Base-by-base conservation (phyloP, 176 grass and related monocot genomes). In the Triticum aestivum region DNA sequence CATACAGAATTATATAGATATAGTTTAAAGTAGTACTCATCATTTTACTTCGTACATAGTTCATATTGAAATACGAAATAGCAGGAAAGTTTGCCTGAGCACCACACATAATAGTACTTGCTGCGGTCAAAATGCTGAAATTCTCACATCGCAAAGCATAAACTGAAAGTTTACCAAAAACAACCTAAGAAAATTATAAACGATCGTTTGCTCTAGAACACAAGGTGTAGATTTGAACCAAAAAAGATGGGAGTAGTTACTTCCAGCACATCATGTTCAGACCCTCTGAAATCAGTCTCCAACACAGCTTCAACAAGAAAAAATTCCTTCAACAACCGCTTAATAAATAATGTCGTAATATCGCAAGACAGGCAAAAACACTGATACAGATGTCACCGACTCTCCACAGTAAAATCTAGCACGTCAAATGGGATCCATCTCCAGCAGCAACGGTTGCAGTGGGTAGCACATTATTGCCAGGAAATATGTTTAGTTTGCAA, bases 371-470 rank as follows among this genome's bases (percentile, higher is more conserved):
- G 5, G 15, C 24, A 73, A 66, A 71, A 45, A 66, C 21, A 73
- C 30, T 85, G 30, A 66, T 81, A 61, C 64, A 79, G 27, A 58
- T 35, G 41, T 79, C 79, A 85, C 33, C 29, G 32, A 11, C 68
- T 82, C 77, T 87, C 73, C 33, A 64, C 8, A 64, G 79, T 83
- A 65, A 85, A 64, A 70, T 84, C 74, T 87, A 83, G 85, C 12
- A 61, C 9, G 47, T 6, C 61, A 67, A 77, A 85, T 52, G 80
- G 39, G 15, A 54, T 54, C 49, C 47, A 51, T 42, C 73, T 26
- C 47, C 56, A 79, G 74, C 39, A 90, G 51, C 30, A 29, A 69
- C 8, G 9, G 6, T 39, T 77, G 14, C 49, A 3, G 15, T 8
- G 35, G 88, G 69, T 41, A 56, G 47, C 24, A 32, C 62, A 33